phyloP scores from a whole-genome alignment of 495 filamentous ascomycete species.

The Penicillium lagena region DNA sequence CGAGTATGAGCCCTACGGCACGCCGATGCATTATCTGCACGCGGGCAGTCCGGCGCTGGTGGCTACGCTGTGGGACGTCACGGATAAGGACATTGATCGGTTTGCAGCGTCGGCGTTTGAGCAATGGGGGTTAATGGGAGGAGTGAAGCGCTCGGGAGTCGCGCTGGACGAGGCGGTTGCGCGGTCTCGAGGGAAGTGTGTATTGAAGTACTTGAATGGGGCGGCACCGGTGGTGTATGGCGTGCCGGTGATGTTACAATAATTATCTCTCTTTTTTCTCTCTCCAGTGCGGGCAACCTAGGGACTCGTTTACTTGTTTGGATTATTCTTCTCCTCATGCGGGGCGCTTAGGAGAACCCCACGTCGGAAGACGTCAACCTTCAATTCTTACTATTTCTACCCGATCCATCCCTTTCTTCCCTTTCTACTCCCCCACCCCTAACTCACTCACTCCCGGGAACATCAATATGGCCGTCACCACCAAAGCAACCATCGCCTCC shows the following conservation, averaged over 20 bases:
- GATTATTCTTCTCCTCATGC: conserved; percentile 8
- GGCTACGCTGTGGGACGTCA: conserved; percentile 95
- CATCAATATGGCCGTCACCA: conserved; percentile 68
- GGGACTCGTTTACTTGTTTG: conserved; percentile 4
- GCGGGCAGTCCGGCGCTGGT: conserved; percentile 78
- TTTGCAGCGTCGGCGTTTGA: conserved; percentile 72
- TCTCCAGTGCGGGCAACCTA: conserved; percentile 15
- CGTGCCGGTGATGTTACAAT: conserved; percentile 76
- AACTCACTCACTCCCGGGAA: not conserved
- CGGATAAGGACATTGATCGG: conserved; percentile 91
- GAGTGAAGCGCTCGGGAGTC: conserved; percentile 13
- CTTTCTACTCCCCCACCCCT: not conserved
- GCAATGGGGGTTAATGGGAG: conserved; percentile 70
- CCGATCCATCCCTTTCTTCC: not conserved
- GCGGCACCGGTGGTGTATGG: conserved; percentile 93
- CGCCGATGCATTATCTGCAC: conserved; percentile 83
- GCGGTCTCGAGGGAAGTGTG: conserved; percentile 63
- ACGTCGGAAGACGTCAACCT: too few species aligned
- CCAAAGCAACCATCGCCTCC: conserved; percentile 80
- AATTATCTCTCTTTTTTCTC: conserved; percentile 8
- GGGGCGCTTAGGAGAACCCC: not conserved
- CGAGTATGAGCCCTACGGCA: conserved; percentile 83
- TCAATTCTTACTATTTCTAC: not conserved
- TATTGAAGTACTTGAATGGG: conserved; percentile 84
- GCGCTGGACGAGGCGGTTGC: conserved; percentile 74